Percentiles rank a stretch among this genome's conserved stretches.
Evolutionary conservation across 208 protist species (phyloP).

Genomic region (Trypanosoma cruzi): DNA sequence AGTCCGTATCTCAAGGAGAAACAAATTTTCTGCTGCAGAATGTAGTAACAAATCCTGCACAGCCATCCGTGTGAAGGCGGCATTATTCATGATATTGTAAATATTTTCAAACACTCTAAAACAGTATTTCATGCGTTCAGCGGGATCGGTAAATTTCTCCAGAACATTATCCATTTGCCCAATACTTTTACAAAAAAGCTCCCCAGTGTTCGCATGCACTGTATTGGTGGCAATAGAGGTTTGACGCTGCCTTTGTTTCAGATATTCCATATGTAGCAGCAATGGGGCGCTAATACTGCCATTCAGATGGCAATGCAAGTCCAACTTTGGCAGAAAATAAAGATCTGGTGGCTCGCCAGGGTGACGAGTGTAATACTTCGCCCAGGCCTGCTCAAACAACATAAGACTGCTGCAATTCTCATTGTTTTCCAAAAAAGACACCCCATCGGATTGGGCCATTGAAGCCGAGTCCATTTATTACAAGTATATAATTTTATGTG

Average conservation of each 20-base stretch:
- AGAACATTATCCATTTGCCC: neutral
- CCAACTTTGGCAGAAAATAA: constrained; percentile 55
- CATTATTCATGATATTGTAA: constrained; percentile 75
- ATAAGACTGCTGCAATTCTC: neutral
- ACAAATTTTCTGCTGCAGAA: constrained; percentile 66
- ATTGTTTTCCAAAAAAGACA: neutral
- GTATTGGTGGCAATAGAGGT: neutral
- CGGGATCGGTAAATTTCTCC: constrained; percentile 6
- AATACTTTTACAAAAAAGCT: neutral
- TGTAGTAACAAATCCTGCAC: constrained; percentile 82
- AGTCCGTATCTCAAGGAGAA: constrained; percentile 80
- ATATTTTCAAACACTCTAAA: constrained; percentile 83
- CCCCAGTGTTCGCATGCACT: neutral
- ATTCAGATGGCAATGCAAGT: constrained; percentile 81
- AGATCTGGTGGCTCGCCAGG: neutral
- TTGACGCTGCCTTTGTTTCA: constrained; percentile 17
- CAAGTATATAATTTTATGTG: too few relatives aligned
- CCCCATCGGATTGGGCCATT: neutral
- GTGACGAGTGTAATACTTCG: neutral
- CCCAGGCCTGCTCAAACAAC: constrained; percentile 4
- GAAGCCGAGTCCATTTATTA: neutral
- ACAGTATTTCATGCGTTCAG: constrained; percentile 73
- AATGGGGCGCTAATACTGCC: constrained; percentile 66
- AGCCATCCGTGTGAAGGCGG: constrained; percentile 71
- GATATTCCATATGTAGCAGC: constrained; percentile 49